Evolutionary conservation across 2,329 filamentous ascomycete genomes (phyloP).

Genomic region (Verruconis gallopava): DNA sequence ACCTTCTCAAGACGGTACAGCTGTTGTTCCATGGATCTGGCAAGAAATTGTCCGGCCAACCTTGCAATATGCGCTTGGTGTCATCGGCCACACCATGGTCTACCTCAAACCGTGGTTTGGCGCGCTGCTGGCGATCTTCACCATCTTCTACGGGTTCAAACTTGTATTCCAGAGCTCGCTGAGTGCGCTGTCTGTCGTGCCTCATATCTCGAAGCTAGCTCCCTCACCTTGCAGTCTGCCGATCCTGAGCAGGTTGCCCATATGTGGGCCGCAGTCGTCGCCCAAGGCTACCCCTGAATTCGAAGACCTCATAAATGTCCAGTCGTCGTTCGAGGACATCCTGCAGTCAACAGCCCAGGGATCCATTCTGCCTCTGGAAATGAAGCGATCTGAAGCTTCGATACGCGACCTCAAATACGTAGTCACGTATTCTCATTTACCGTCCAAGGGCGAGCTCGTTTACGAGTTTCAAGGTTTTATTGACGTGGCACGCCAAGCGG

Average conservation of each 20-base stretch:
- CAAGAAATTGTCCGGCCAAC: not conserved
- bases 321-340: conserved; percentile 65
- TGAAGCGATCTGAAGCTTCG: conserved; percentile 63
- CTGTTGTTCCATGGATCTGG: too few species aligned
- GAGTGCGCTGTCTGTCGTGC: not conserved
- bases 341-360: conserved; percentile 54
- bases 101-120: conserved; percentile 5
- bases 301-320: conserved; percentile 59
- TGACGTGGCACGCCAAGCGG: conserved; percentile 50
- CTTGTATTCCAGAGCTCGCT: not conserved
- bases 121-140: conserved; percentile 1
- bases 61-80: not conserved
- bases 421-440: conserved; percentile 56
- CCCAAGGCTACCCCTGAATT: conserved; percentile 39
- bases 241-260: conserved; percentile 1
- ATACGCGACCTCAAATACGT: conserved; percentile 62
- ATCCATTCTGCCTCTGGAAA: conserved; percentile 58
- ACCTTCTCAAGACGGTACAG: too few species aligned
- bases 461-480: conserved; percentile 68
- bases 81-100: conserved; percentile 3
- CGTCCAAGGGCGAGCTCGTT: conserved; percentile 55
- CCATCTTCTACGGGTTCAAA: not conserved
- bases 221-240: conserved; percentile 3
- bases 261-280: not conserved
- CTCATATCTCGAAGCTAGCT: not conserved